Conservation (phyloP, 179 eudicot genomes). For the Pouteria campechiana region DNA sequence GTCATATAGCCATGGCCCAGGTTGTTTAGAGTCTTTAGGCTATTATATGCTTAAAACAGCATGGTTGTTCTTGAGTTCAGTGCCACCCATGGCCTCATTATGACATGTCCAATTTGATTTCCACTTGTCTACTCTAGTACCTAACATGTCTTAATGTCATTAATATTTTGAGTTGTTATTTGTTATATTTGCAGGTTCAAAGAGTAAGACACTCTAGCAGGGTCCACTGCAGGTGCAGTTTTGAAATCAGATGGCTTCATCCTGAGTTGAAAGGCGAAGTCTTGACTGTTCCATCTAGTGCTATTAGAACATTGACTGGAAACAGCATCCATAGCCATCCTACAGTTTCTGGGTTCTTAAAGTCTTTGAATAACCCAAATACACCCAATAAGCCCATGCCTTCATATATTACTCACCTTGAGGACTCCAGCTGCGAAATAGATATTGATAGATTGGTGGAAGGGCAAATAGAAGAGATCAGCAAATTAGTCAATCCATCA, state of each 20-base stretch:
- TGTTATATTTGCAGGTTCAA: slow-evolving; percentile 14
- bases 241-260: slow-evolving; percentile 35
- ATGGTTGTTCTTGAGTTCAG: too few species aligned
- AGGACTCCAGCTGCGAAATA: slow-evolving; percentile 22
- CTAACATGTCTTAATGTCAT: not conserved
- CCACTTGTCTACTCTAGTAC: not conserved
- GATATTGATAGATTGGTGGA: slow-evolving; percentile 30
- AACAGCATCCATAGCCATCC: slow-evolving; percentile 32
- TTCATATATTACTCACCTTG: slow-evolving; percentile 3
- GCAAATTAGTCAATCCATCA: slow-evolving; percentile 16
- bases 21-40: too few species aligned
- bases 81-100: too few species aligned
- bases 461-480: slow-evolving; percentile 40
- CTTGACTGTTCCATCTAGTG: slow-evolving; percentile 24
- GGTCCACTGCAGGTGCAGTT: slow-evolving; percentile 42
- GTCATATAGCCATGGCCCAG: too few species aligned
- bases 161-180: not conserved
- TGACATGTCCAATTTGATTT: not conserved
- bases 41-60: too few species aligned
- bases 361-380: slow-evolving; percentile 5
- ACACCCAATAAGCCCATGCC: slow-evolving; percentile 8
- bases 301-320: slow-evolving; percentile 31
- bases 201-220: slow-evolving; percentile 44
- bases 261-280: slow-evolving; percentile 16
- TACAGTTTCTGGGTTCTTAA: slow-evolving; percentile 31